Conservation (phyloP, 2,329 filamentous ascomycete genomes). For the Phialophora macrospora region DNA sequence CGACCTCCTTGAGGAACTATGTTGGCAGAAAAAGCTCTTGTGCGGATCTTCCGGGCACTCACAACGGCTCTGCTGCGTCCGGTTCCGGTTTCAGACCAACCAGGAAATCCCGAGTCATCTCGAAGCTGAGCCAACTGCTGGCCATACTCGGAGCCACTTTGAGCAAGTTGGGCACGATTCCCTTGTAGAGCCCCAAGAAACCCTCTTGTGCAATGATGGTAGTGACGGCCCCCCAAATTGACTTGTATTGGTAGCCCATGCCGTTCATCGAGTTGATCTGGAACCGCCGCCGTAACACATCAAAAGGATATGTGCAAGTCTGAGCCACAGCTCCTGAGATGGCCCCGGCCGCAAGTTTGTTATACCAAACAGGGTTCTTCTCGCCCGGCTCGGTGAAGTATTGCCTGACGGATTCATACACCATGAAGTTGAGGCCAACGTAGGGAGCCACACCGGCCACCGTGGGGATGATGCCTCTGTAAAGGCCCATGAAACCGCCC, state of each 20-base stretch:
- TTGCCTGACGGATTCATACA: conserved; percentile 85
- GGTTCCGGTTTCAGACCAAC: conserved; percentile 48
- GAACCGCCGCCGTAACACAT: conserved; percentile 87
- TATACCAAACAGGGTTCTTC: conserved; percentile 74
- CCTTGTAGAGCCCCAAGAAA: conserved; percentile 86
- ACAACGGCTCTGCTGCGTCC: conserved; percentile 34
- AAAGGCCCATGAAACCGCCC: conserved; percentile 83
- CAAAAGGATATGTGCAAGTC: conserved; percentile 98
- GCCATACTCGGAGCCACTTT: conserved; percentile 99
- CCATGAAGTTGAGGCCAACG: conserved; percentile 98
- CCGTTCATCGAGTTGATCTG: conserved; percentile 99
- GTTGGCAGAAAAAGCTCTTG: not conserved
- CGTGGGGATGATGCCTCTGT: conserved; percentile 90
- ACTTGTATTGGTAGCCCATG: conserved; percentile 95
- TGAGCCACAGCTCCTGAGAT: conserved; percentile 96
- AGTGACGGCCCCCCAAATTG: conserved; percentile 78
- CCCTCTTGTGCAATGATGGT: conserved; percentile 86
- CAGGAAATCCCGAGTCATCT: conserved; percentile 87
- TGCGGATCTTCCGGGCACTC: conserved; percentile 4
- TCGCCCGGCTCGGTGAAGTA: conserved; percentile 87
- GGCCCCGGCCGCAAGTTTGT: conserved; percentile 87
- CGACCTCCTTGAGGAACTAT: not conserved
- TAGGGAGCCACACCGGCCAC: conserved; percentile 95
- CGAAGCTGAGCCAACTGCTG: conserved; percentile 96
- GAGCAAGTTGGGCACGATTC: conserved; percentile 89